Conservation (phyloP, 1,139 yeast species). For the Hanseniaspora sp. region DNA sequence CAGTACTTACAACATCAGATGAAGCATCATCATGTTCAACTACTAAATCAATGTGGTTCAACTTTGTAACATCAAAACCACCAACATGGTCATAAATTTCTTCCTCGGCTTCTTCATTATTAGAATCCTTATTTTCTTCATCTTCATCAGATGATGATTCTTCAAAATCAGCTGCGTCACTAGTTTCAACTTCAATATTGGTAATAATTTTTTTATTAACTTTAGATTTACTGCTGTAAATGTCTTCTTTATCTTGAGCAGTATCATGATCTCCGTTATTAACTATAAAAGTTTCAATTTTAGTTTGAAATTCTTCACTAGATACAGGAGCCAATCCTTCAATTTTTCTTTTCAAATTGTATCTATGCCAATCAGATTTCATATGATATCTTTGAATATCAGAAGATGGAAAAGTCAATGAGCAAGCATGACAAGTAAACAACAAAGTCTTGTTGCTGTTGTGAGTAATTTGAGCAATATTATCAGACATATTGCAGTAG, state of each 20-base stretch:
- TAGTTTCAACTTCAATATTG: conserved; percentile 1
- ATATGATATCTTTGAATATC: conserved; percentile 78
- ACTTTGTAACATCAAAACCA: conserved; percentile 19
- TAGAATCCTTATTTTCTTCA: conserved; percentile 4
- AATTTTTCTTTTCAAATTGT: conserved; percentile 81
- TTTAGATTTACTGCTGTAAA: conserved; percentile 48
- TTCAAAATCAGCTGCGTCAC: conserved; percentile 31
- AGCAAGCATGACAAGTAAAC: conserved; percentile 78
- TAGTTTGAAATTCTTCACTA: conserved; percentile 59
- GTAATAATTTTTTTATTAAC: conserved; percentile 32
- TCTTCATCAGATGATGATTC: conserved; percentile 21
- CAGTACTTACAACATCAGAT: conserved; percentile 12
- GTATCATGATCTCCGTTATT: conserved; percentile 3
- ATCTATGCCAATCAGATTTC: conserved; percentile 94
- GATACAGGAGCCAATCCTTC: conserved; percentile 72
- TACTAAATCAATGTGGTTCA: not conserved
- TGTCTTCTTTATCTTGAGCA: conserved; percentile 13
- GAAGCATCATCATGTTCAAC: not conserved
- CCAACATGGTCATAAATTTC: conserved; percentile 23
- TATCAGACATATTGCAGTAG: not conserved
- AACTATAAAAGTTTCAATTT: conserved; percentile 36
- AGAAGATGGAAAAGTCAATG: conserved; percentile 60
- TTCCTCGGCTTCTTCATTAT: conserved; percentile 33
- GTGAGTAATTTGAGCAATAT: conserved; percentile 24
- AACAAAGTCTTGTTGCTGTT: conserved; percentile 25